These are phyloP conservation scores for Boletus rufocinnamomeus DNA, from an alignment of 768 basidiomycete species.

Conservation along the genomic window DNA sequence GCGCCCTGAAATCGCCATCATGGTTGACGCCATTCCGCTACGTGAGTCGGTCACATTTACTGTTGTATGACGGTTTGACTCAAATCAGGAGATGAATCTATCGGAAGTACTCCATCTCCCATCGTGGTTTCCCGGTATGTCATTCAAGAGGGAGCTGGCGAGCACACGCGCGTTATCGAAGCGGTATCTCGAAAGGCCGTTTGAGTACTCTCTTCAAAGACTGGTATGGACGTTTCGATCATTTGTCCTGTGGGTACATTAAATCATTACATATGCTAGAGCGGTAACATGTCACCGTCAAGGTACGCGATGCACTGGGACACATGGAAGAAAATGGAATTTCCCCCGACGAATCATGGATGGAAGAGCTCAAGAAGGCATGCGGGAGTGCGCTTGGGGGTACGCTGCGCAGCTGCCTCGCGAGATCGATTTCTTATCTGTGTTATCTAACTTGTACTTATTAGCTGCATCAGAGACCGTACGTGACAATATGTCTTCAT, in stretches of 20 bases:
- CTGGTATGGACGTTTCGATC: neutral
- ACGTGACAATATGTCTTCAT: neutral
- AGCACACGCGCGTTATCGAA: neutral
- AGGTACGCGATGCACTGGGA: neutral
- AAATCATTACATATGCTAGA: neutral
- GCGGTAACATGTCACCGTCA: neutral
- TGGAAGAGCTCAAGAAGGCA: neutral
- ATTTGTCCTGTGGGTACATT: neutral
- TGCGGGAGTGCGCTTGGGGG: neutral
- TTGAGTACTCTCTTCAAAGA: neutral
- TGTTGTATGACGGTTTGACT: neutral
- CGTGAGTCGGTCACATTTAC: neutral
- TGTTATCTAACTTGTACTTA: neutral
- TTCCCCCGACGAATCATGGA: neutral
- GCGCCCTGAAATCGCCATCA: neutral
- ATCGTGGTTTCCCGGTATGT: neutral
- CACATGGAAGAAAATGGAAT: neutral
- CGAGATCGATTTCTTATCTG: neutral
- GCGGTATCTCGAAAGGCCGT: neutral
- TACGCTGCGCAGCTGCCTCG: neutral
- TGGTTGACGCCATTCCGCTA: neutral
- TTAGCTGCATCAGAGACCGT: slow-evolving; percentile 14
- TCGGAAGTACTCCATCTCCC: neutral
- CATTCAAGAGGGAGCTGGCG: neutral
- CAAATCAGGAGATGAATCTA: no score